Conservation (phyloP, 257 asterid genomes). For the Solanum medicagineum region DNA sequence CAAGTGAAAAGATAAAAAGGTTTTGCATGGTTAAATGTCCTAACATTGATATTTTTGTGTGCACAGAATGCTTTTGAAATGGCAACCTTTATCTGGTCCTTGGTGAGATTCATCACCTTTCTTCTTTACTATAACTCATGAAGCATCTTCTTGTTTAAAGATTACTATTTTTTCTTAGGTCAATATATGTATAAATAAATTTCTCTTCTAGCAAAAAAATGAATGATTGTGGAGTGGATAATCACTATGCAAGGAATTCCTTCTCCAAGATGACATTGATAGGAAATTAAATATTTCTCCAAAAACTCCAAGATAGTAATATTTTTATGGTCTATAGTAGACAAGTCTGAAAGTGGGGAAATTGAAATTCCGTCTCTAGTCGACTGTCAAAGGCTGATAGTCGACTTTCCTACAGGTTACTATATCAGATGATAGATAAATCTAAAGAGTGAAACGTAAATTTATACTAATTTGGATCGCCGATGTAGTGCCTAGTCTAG, state of each 20-base stretch:
- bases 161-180: neutral
- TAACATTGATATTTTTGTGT: neutral
- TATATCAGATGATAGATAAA: neutral
- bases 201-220: neutral
- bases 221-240: neutral
- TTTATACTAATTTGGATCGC: too few relatives aligned
- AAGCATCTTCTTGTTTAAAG: neutral
- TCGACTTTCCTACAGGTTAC: neutral
- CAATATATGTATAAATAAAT: neutral
- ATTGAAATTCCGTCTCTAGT: too few relatives aligned
- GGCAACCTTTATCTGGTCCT: slow-evolving; percentile 90
- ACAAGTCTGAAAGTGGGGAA: neutral
- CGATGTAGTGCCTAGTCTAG: too few relatives aligned
- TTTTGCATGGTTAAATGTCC: neutral
- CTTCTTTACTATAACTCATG: neutral
- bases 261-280: neutral
- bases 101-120: slow-evolving; percentile 34
- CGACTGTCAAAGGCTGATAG: too few relatives aligned
- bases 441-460: neutral
- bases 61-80: slow-evolving; percentile 92
- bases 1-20: neutral
- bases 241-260: neutral
- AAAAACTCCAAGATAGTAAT: neutral
- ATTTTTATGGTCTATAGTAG: too few relatives aligned
- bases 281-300: neutral